Conservation (phyloP, 768 basidiomycete genomes). For the Russula sp. region DNA sequence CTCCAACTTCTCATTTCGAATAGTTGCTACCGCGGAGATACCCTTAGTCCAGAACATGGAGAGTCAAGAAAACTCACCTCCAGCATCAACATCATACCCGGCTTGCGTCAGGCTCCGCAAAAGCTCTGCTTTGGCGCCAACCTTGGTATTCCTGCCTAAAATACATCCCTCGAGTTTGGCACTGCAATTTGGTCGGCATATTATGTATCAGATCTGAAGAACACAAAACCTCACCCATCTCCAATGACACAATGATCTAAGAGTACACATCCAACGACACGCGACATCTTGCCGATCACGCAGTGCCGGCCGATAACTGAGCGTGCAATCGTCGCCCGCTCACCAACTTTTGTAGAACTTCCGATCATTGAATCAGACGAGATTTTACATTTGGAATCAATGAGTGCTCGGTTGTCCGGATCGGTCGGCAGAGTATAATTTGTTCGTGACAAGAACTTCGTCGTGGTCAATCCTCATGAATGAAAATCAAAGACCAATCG, state of each 20-base stretch:
- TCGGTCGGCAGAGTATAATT: slow-evolving; percentile 51
- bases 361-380: slow-evolving; percentile 79
- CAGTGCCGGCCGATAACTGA: slow-evolving; percentile 60
- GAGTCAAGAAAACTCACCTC: slow-evolving; percentile 31
- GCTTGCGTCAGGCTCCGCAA: slow-evolving; percentile 65
- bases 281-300: slow-evolving; percentile 76
- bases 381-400: slow-evolving; percentile 77
- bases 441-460: slow-evolving; percentile 45
- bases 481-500: slow-evolving; percentile 23
- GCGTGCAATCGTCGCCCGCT: slow-evolving; percentile 68
- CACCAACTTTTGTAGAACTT: slow-evolving; percentile 73
- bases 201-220: neutral
- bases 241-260: slow-evolving; percentile 85
- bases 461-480: slow-evolving; percentile 19
- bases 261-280: slow-evolving; percentile 72
- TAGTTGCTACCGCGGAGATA: slow-evolving; percentile 35
- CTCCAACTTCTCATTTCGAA: slow-evolving; percentile 51
- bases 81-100: slow-evolving; percentile 62
- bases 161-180: slow-evolving; percentile 73
- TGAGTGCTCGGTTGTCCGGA: slow-evolving; percentile 55
- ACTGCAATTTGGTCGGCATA: slow-evolving; percentile 31
- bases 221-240: slow-evolving; percentile 54
- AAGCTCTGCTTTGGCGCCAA: slow-evolving; percentile 64
- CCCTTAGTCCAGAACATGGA: neutral
- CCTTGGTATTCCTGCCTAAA: slow-evolving; percentile 64